These are phyloP conservation scores for Actinomortierella ambigua DNA, from an alignment of 371 early-diverging fungal genomes.

Conservation along the genomic window DNA sequence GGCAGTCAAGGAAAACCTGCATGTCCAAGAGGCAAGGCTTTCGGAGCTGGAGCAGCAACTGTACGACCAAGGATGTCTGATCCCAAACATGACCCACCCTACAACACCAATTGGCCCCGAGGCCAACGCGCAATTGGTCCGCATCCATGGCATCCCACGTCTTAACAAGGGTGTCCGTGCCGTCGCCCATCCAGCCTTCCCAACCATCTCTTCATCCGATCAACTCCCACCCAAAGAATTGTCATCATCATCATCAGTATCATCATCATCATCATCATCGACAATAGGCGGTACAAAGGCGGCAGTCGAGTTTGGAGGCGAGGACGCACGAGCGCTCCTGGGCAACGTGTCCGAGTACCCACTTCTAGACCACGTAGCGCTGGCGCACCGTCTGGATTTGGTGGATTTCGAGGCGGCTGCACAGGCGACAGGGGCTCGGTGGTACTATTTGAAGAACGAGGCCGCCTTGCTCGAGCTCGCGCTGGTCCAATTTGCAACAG, in stretches of 20 bases:
- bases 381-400: constrained; percentile 67
- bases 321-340: constrained; percentile 18
- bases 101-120: constrained; percentile 72
- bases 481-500: constrained; percentile 84
- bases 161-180: constrained; percentile 20
- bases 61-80: constrained; percentile 59
- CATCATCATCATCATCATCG: constrained; percentile 4
- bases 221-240: neutral
- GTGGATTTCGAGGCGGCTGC: constrained; percentile 89
- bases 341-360: constrained; percentile 27
- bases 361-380: constrained; percentile 70
- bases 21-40: constrained; percentile 49
- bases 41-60: constrained; percentile 49
- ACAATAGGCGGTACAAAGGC: no score
- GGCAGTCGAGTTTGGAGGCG: constrained; percentile 3
- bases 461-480: constrained; percentile 90
- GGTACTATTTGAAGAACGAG: constrained; percentile 84
- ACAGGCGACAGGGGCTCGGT: constrained; percentile 82
- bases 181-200: constrained; percentile 17
- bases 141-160: constrained; percentile 50
- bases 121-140: constrained; percentile 57
- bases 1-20: constrained; percentile 51
- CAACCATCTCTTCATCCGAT: neutral
- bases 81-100: constrained; percentile 79
- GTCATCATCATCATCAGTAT: constrained; percentile 8